Base-by-base conservation (phyloP, 495 filamentous ascomycete genomes). In the Viridothelium virens region DNA sequence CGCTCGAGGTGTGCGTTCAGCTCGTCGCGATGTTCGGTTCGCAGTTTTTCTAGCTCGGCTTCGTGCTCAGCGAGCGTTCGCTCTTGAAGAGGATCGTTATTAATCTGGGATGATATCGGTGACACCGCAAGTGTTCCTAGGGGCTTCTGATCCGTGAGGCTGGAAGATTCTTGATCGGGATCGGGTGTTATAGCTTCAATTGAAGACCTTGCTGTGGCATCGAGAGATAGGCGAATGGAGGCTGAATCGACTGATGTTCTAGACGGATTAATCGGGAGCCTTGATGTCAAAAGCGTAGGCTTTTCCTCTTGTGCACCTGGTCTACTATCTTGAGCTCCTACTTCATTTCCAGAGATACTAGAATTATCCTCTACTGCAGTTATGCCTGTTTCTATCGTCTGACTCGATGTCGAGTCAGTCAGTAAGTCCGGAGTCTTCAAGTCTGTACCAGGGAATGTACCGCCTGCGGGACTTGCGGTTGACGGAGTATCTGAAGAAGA, bases 1-100 rank as follows among this genome's bases (percentile, higher is more conserved):
- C 90, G 86, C 76, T 97, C 94, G 12, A 92, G 84, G 66, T 95
- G 92, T 11, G 78, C 82, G 69, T 94, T 85, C 18, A 88, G 81
- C 73, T 96, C 92, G 71, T 91, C 89, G 65, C 91, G 90, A 47
- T 86, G 76, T n/a, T 87, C 80, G 25, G 80, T 78, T 61, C 81
- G 80, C 48, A 87, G 70, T 16, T 84, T 78, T 50, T 78, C 75
- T 14, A 87, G 56, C 66, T 70, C 53, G 65, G 65, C 65, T 56
- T 72, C 65, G 47, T 66, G 36, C 66, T 72, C 68, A 25, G 62
- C 56, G 11, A 59, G 18, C 14, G 53, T 36, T 36, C 31, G 18
- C 18, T 59, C 25, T 3, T 2, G 10, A 34, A 4, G 53, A 7
- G 36, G 6, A 14, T 59, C 53, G 36, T 36, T 14, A 18, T 36